Conservation (phyloP, 2,329 filamentous ascomycete species). For the Leptographium flavum region DNA sequence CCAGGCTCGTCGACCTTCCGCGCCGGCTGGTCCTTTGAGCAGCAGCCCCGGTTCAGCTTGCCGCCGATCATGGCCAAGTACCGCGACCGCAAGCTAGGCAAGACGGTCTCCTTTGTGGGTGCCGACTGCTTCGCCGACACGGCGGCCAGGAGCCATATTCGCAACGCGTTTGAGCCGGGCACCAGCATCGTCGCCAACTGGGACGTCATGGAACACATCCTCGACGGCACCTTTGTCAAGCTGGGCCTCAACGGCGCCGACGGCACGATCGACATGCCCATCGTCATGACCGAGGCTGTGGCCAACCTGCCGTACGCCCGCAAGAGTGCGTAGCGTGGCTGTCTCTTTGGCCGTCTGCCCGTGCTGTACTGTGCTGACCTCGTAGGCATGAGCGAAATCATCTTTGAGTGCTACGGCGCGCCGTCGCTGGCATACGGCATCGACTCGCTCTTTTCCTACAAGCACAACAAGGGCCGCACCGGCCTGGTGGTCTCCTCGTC, state of each 20-base stretch:
- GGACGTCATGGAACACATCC: conserved; percentile 89
- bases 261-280: conserved; percentile 65
- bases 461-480: conserved; percentile 75
- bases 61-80: conserved; percentile 92
- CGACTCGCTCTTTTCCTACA: conserved; percentile 91
- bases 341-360: neutral
- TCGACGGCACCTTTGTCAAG: conserved; percentile 93
- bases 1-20: conserved; percentile 76
- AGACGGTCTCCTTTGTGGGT: conserved; percentile 84
- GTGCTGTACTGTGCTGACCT: neutral
- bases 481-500: conserved; percentile 86
- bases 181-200: conserved; percentile 91
- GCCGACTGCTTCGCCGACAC: conserved; percentile 91
- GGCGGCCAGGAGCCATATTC: conserved; percentile 77
- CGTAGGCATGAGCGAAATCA: conserved; percentile 85
- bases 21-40: conserved; percentile 91
- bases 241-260: conserved; percentile 67
- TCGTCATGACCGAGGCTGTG: conserved; percentile 92
- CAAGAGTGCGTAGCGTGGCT: conserved; percentile 48
- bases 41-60: conserved; percentile 61
- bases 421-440: conserved; percentile 88
- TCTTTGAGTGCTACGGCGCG: conserved; percentile 90
- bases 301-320: conserved; percentile 81
- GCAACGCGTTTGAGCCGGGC: conserved; percentile 80
- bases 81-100: conserved; percentile 82